Evolutionary conservation across 345 rosid genomes (phyloP).

Genomic region (Lepidium didymum): DNA sequence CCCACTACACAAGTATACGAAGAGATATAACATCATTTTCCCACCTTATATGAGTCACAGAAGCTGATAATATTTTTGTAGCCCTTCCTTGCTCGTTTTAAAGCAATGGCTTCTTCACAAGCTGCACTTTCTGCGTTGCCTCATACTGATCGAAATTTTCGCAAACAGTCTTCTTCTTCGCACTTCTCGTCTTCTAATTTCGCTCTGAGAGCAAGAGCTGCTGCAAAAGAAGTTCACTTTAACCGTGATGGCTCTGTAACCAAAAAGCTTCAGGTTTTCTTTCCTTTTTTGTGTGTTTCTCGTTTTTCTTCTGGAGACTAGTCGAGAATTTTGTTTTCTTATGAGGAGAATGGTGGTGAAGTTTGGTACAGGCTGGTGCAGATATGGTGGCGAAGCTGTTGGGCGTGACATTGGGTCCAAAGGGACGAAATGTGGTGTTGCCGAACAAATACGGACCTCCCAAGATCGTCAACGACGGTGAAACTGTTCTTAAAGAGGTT

Average conservation of each 20-base stretch:
- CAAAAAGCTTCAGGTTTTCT: conserved; percentile 67
- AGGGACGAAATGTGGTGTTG: conserved; percentile 89
- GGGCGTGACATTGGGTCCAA: conserved; percentile 94
- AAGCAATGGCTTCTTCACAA: conserved; percentile 47
- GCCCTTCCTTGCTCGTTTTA: not conserved
- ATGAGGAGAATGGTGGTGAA: conserved; percentile 14
- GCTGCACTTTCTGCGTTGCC: conserved; percentile 50
- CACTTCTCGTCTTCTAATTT: conserved; percentile 5
- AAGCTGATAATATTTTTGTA: not conserved
- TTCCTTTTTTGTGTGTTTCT: not conserved
- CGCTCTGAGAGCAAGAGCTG: conserved; percentile 35
- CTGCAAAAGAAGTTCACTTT: conserved; percentile 70
- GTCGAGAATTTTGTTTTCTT: not conserved
- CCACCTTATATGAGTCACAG: conserved; percentile 3
- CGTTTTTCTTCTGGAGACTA: not conserved
- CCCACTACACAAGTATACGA: not conserved
- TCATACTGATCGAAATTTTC: conserved; percentile 28
- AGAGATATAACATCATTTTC: conserved; percentile 15
- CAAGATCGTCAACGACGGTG: conserved; percentile 92
- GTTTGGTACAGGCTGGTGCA: conserved; percentile 62
- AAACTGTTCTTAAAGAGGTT: conserved; percentile 89
- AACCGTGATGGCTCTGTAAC: conserved; percentile 83
- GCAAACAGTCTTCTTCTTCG: conserved; percentile 27
- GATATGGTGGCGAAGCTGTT: conserved; percentile 73
- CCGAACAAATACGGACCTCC: conserved; percentile 93